Evolutionary conservation across 441 rosid species (phyloP), one percentile per base, ranked within the genome.

Genomic region (Erysimum pusillum): DNA sequence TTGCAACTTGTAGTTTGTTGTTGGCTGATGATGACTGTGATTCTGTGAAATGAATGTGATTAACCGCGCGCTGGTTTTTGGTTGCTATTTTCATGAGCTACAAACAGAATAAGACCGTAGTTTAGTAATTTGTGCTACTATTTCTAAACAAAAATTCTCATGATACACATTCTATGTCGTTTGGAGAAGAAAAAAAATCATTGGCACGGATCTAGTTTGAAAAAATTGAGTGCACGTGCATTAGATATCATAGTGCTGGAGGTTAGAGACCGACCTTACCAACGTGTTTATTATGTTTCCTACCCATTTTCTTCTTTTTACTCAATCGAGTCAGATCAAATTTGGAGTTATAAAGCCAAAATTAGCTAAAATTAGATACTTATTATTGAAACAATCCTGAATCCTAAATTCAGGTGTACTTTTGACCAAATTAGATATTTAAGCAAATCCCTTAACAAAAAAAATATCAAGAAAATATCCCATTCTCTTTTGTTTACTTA

Each of bases 351-450:
- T 18, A 63, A 12, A 64, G n/a, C 65, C 49, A 12, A 44, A 68
- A 17, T 67, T 76, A 62, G 71, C 75, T 69, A 63, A 46, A 51
- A 38, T 71, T 71, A 71, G 63, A 71, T 57, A 45, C 10, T 36
- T 76, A 15, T 53, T 44, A 63, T 61, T 75, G 7, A 11, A 62
- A 48, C 52, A 49, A 68, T 54, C 64, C 17, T 25, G 6, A 45
- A 63, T 63, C 67, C 61, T 8, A 52, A 13, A 44, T 13, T 48
- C 67, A 46, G 66, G 39, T 77, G 31, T 39, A 38, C 0, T 38
- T 63, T 70, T 64, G 32, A 59, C 62, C 72, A 64, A 77, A 70
- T 46, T 17, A 70, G 66, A 70, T 76, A 69, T 76, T 44, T 53
- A 20, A 11, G 12, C 75, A 65, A 76, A 62, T 69, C 63, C 1